Evolutionary conservation across 352 stramenopile genomes (phyloP).

Genomic region (Blastocystis sp.): DNA sequence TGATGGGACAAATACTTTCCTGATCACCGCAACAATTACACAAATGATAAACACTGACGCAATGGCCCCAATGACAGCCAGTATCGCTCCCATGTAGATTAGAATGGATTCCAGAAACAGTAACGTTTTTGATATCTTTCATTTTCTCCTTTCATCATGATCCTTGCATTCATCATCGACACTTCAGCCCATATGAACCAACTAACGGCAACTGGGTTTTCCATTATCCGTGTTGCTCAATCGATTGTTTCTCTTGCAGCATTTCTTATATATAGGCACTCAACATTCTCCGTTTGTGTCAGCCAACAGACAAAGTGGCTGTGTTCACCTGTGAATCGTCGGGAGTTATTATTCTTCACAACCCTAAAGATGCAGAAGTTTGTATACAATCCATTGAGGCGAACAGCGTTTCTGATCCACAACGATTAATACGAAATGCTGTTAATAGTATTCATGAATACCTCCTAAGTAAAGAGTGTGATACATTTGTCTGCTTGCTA

Average conservation of each 20-base stretch:
- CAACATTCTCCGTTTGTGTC: not conserved
- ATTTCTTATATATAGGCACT: not conserved
- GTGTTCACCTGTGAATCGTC: slow-evolving; percentile 25
- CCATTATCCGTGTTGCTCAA: slow-evolving; percentile 37
- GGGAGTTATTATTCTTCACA: not conserved
- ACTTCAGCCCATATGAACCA: slow-evolving; percentile 59
- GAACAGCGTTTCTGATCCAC: not conserved
- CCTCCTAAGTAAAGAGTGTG: not conserved
- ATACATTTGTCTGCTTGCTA: not conserved
- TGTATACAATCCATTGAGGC: slow-evolving; percentile 4
- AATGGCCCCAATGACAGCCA: not conserved
- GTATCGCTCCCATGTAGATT: not conserved
- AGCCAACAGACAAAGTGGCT: not conserved
- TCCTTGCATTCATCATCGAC: slow-evolving; percentile 22
- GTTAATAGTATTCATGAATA: slow-evolving; percentile 34
- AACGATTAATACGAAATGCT: slow-evolving; percentile 3
- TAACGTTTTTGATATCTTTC: too few species aligned
- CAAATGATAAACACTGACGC: not conserved
- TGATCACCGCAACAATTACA: not conserved
- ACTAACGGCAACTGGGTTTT: not conserved
- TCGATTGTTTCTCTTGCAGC: not conserved
- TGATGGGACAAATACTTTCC: not conserved
- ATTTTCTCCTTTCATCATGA: not conserved
- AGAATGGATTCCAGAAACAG: not conserved
- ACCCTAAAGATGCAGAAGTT: not conserved